phyloP scores from a whole-genome alignment of 305 asterid species.

The Fraxinus velutina region DNA sequence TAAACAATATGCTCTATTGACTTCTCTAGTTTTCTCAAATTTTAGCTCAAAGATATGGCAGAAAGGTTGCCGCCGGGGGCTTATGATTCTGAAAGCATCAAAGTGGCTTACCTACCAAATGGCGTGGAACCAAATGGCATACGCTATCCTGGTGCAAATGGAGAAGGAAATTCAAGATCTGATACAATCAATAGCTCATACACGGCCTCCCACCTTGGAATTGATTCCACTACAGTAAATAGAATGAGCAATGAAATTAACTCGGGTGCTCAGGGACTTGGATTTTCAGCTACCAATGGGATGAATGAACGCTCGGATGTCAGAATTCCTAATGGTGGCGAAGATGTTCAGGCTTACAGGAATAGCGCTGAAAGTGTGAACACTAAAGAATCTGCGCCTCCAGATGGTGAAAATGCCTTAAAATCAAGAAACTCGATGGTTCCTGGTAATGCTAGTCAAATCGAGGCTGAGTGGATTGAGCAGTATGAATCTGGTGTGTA shows the following conservation, averaged over 20 bases:
- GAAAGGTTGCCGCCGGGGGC: slow-evolving; percentile 90
- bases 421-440: slow-evolving; percentile 47
- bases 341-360: slow-evolving; percentile 35
- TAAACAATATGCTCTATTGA: slow-evolving; percentile 1
- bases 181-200: slow-evolving; percentile 37
- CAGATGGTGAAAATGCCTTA: slow-evolving; percentile 46
- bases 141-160: slow-evolving; percentile 42
- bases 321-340: slow-evolving; percentile 61
- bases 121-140: slow-evolving; percentile 60
- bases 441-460: slow-evolving; percentile 55
- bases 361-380: slow-evolving; percentile 48
- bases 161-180: slow-evolving; percentile 48
- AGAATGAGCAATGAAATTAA: slow-evolving; percentile 36
- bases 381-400: slow-evolving; percentile 39
- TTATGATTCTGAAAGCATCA: slow-evolving; percentile 68
- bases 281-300: slow-evolving; percentile 38
- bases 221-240: slow-evolving; percentile 34
- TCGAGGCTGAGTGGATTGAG: slow-evolving; percentile 94
- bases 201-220: slow-evolving; percentile 40
- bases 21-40: slow-evolving; percentile 16
- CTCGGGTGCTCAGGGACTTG: slow-evolving; percentile 39
- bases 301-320: slow-evolving; percentile 39
- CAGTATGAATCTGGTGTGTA: slow-evolving; percentile 91
- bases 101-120: slow-evolving; percentile 57
- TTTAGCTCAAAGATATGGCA: slow-evolving; percentile 94